A percentile compares a stretch with the other conserved stretches of the same genome.
Evolutionary conservation across 805 yeast genomes (phyloP).

Genomic region (Alloascoidea hylecoeti): DNA sequence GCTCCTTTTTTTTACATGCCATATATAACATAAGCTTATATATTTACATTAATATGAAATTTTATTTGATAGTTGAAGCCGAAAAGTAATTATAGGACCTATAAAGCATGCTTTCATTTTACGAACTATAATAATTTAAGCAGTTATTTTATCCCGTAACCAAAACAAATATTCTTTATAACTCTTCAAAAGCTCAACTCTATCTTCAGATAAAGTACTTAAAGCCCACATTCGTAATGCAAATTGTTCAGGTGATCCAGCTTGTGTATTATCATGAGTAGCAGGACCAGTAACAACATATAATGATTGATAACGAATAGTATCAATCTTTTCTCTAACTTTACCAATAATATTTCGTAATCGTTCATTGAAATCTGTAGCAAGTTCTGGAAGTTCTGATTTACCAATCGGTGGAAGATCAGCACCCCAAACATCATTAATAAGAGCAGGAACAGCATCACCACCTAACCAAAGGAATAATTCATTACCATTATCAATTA

Average conservation of each 20-base stretch:
- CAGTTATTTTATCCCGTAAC: neutral
- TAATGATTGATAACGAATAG: constrained; percentile 65
- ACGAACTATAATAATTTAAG: no score
- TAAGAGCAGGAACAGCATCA: constrained; percentile 83
- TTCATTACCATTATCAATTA: constrained; percentile 78
- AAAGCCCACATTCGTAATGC: constrained; percentile 84
- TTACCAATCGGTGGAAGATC: constrained; percentile 71
- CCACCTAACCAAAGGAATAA: constrained; percentile 92
- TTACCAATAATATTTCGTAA: constrained; percentile 74
- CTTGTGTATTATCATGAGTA: constrained; percentile 7
- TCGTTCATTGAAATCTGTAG: constrained; percentile 66
- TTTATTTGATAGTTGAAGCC: no score
- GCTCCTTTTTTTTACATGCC: no score
- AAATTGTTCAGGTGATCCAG: constrained; percentile 22
- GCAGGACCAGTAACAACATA: constrained; percentile 77
- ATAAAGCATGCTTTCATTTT: no score
- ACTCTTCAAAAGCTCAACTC: constrained; percentile 25
- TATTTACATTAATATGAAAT: no score
- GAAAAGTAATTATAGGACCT: no score
- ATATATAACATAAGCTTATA: no score
- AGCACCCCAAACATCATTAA: constrained; percentile 79
- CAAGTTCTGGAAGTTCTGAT: constrained; percentile 71
- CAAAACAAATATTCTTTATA: neutral
- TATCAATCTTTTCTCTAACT: constrained; percentile 61
- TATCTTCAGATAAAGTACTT: constrained; percentile 81